Base-by-base conservation (phyloP, 495 filamentous ascomycete genomes). In the Zalerion maritima region DNA sequence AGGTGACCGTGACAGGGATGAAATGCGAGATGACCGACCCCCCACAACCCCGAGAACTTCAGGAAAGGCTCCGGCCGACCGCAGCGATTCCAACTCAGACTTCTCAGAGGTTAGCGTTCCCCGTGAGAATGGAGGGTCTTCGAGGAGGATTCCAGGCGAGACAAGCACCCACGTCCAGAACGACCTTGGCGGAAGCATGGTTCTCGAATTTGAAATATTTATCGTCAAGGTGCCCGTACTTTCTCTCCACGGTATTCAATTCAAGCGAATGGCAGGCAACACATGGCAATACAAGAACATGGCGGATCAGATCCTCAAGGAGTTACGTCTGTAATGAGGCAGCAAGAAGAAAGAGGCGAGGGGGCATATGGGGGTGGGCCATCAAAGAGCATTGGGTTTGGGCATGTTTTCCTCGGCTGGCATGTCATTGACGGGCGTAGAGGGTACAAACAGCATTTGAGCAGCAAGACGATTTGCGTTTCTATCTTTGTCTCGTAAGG, bases 271-370 rank as follows among this genome's bases (percentile, higher is more conserved):
- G 25, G 73, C 81, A 17, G 92, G 89, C 4, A 81, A 86, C 21
- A 94, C 89, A 37, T 94, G 86, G 86, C 85, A 94, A 54, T 99
- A 94, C 49, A 92, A 94, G 58, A 81, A 83, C 37, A 84, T 96
- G 81, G 89, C 89, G 24, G 83, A 91, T 52, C 81, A 81, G 46
- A 96, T 99, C 49, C 59, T 99, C 39, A 69, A 78, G 44, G 85
- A 87, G 42, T 51, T 99, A 46, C 71, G 81, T 48, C 67, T 97
- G 36, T 94, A 55, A 60, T 41, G 24, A 11, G 7, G 24, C 28
- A 8, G 23, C 14, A 9, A 25, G 4, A 19, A 11, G 24, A 11
- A 14, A 13, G 18, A 13, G 18, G 24, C n/a, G 15, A 14, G 4
- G n/a, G n/a, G n/a, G n/a, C n/a, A n/a, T n/a, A n/a, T n/a, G n/a